Percentiles rank a stretch among this genome's conserved stretches.
Evolutionary conservation across 352 stramenopile species (phyloP).

Genomic region (Aphanomyces invadans): DNA sequence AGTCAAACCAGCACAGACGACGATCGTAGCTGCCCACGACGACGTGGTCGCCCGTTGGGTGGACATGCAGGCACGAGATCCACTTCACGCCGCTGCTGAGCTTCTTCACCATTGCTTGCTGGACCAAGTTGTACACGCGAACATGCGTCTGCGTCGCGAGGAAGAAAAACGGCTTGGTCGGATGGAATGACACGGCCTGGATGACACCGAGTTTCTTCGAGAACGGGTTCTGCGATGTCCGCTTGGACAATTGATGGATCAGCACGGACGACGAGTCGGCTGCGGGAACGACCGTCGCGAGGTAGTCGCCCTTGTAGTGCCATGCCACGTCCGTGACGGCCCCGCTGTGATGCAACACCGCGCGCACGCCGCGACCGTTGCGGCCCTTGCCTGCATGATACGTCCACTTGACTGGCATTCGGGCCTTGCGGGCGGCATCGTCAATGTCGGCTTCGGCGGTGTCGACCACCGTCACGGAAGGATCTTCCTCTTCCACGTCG

Average conservation of each 20-base stretch:
- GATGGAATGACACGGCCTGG: constrained; percentile 96
- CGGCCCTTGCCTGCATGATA: constrained; percentile 81
- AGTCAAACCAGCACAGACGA: constrained; percentile 98
- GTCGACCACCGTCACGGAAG: constrained; percentile 39
- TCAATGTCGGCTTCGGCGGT: constrained; percentile 72
- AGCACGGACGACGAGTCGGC: constrained; percentile 88
- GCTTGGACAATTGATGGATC: constrained; percentile 98
- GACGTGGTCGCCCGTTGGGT: constrained; percentile 98
- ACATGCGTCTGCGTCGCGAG: constrained; percentile 98
- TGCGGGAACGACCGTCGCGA: constrained; percentile 90
- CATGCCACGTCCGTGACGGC: constrained; percentile 92
- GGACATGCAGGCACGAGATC: constrained; percentile 98
- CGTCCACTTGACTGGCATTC: constrained; percentile 88
- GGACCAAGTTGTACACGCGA: constrained; percentile 98
- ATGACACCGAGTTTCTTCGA: constrained; percentile 90
- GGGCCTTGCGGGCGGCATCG: constrained; percentile 72
- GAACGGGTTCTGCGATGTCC: constrained; percentile 95
- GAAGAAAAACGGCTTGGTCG: constrained; percentile 99
- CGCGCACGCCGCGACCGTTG: constrained; percentile 66
- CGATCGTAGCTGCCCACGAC: constrained; percentile 97
- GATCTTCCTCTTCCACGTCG: constrained; percentile 36
- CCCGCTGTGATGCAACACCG: constrained; percentile 82
- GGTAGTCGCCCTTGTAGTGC: constrained; percentile 99
- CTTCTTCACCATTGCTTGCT: constrained; percentile 97
- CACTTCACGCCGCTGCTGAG: constrained; percentile 97